Conservation (phyloP, 2,329 filamentous ascomycete genomes). For the Alternaria conjuncta region DNA sequence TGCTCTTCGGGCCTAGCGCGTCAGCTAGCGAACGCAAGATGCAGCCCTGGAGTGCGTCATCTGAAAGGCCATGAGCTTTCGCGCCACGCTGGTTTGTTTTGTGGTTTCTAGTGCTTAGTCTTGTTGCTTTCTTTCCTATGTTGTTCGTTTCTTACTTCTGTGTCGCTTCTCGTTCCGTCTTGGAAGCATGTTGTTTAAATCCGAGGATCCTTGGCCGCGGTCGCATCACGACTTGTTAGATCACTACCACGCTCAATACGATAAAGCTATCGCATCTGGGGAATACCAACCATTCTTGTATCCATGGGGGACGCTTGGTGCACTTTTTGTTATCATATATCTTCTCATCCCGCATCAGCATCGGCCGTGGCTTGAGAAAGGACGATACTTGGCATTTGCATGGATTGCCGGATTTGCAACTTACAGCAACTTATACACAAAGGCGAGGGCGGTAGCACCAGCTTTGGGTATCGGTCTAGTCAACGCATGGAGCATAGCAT, state of each 20-base stretch:
- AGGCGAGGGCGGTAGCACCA: slow-evolving; percentile 58
- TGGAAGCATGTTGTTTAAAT: slow-evolving; percentile 18
- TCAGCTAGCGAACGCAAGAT: slow-evolving; percentile 28
- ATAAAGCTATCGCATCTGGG: slow-evolving; percentile 47
- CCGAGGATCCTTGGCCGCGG: slow-evolving; percentile 33
- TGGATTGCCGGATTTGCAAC: slow-evolving; percentile 52
- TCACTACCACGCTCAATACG: slow-evolving; percentile 51
- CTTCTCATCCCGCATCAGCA: slow-evolving; percentile 59
- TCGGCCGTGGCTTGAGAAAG: slow-evolving; percentile 46
- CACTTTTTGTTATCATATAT: slow-evolving; percentile 54
- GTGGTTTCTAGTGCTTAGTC: background rate
- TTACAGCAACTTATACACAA: slow-evolving; percentile 53
- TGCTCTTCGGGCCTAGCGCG: slow-evolving; percentile 22
- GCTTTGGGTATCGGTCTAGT: slow-evolving; percentile 63
- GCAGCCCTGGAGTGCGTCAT: slow-evolving; percentile 46
- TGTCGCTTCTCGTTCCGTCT: background rate
- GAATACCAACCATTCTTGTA: slow-evolving; percentile 53
- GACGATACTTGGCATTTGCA: slow-evolving; percentile 56
- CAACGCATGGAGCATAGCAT: slow-evolving; percentile 61
- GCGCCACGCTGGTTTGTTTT: slow-evolving; percentile 23
- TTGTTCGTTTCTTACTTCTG: slow-evolving; percentile 4
- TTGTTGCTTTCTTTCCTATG: background rate
- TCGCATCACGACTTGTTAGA: slow-evolving; percentile 42
- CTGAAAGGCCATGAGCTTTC: slow-evolving; percentile 2
- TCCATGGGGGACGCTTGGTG: slow-evolving; percentile 51